Conservation (phyloP, 2,329 filamentous ascomycete genomes). For the Calcarisporium arbuscula region DNA sequence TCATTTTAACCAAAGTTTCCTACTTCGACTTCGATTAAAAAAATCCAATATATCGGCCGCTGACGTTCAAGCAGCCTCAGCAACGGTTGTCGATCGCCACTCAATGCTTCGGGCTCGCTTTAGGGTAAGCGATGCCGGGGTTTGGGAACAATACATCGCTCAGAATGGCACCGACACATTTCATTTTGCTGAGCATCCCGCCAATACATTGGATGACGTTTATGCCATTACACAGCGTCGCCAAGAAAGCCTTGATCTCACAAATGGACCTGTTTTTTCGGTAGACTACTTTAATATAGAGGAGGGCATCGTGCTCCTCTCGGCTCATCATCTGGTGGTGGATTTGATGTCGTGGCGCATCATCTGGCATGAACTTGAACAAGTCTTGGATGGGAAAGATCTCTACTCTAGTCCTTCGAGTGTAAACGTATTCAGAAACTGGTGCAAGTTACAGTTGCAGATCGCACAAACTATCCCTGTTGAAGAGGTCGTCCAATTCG, state of each 20-base stretch:
- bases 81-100: slow-evolving; percentile 6
- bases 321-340: slow-evolving; percentile 26
- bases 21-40: neutral
- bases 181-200: slow-evolving; percentile 4
- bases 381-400: slow-evolving; percentile 18
- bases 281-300: slow-evolving; percentile 8
- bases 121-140: neutral
- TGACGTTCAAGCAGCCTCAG: neutral
- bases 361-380: slow-evolving; percentile 32
- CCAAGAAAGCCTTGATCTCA: slow-evolving; percentile 4
- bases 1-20: slow-evolving; percentile 2
- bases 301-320: slow-evolving; percentile 20
- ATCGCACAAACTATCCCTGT: slow-evolving; percentile 12
- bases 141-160: slow-evolving; percentile 6
- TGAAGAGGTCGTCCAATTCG: neutral
- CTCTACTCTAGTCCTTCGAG: slow-evolving; percentile 10
- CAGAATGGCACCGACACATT: neutral
- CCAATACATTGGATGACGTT: slow-evolving; percentile 1
- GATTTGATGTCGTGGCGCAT: slow-evolving; percentile 36
- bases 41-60: neutral
- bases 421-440: slow-evolving; percentile 34
- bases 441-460: slow-evolving; percentile 26
- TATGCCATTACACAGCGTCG: neutral
- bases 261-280: slow-evolving; percentile 8
- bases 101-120: slow-evolving; percentile 11